Evolutionary conservation across 495 filamentous ascomycete genomes (phyloP).

Genomic region (Staphylotrichum longicolle): DNA sequence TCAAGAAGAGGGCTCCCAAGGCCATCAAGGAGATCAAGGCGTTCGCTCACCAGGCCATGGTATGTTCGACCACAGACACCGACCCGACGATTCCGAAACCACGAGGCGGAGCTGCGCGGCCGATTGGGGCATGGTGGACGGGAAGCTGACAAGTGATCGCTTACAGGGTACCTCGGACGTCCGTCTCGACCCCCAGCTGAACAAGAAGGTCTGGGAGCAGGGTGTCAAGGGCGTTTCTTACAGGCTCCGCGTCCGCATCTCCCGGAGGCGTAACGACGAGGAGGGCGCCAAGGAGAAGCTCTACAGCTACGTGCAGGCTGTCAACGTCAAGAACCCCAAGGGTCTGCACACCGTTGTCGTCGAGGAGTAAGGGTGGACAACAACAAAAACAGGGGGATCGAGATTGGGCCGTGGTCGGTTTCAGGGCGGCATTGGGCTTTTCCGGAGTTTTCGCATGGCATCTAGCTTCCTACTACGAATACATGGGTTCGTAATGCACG

Average conservation of each 20-base stretch:
- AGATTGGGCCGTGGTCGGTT: constrained; percentile 37
- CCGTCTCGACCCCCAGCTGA: constrained; percentile 94
- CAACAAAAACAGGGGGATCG: constrained; percentile 35
- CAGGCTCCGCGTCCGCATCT: constrained; percentile 95
- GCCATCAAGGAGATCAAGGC: constrained; percentile 98
- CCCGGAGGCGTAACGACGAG: constrained; percentile 99
- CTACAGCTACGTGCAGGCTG: constrained; percentile 98
- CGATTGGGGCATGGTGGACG: not conserved
- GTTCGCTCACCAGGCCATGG: constrained; percentile 92
- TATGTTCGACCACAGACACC: constrained; percentile 50
- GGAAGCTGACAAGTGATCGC: constrained; percentile 29
- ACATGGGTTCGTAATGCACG: constrained; percentile 42
- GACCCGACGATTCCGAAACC: constrained; percentile 3
- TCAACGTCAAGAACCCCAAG: constrained; percentile 99
- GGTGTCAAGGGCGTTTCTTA: constrained; percentile 98
- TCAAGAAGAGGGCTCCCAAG: constrained; percentile 98
- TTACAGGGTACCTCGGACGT: constrained; percentile 91
- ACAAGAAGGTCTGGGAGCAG: constrained; percentile 99
- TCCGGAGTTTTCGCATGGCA: constrained; percentile 52
- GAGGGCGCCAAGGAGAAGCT: constrained; percentile 98
- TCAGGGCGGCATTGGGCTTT: constrained; percentile 51
- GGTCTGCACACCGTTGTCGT: constrained; percentile 84
- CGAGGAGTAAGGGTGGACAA: constrained; percentile 48
- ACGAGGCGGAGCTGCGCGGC: constrained; percentile 8
- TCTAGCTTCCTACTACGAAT: constrained; percentile 53